Evolutionary conservation across 768 basidiomycete genomes (phyloP).

Genomic region (Rubroboletus pulcherrimus): DNA sequence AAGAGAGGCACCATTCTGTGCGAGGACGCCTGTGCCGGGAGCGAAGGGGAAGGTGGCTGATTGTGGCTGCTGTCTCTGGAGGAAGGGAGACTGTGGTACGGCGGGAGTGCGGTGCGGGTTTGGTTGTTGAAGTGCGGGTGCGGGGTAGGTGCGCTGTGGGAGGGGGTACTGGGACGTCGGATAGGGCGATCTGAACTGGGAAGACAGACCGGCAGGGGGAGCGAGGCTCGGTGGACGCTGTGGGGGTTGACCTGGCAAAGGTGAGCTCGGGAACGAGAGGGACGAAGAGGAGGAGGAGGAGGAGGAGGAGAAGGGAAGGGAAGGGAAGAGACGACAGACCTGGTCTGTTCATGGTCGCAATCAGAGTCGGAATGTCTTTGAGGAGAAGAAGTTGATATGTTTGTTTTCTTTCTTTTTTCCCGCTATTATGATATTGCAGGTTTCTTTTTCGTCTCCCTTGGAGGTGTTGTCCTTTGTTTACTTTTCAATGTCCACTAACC

Average conservation of each 20-base stretch:
- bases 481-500: constrained; percentile 13
- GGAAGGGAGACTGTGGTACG: constrained; percentile 59
- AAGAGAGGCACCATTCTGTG: constrained; percentile 53
- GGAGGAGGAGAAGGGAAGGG: not conserved
- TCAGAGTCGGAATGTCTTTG: not conserved
- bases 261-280: constrained; percentile 13
- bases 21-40: constrained; percentile 39
- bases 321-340: constrained; percentile 35
- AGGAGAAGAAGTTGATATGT: constrained; percentile 1
- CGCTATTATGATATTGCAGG: not conserved
- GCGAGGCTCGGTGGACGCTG: constrained; percentile 75
- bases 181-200: constrained; percentile 57
- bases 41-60: constrained; percentile 60
- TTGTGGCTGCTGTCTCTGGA: constrained; percentile 49
- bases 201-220: constrained; percentile 57
- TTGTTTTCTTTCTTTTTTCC: constrained; percentile 14
- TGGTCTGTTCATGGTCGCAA: constrained; percentile 53
- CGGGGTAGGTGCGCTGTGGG: constrained; percentile 28
- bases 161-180: constrained; percentile 36
- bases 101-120: constrained; percentile 58
- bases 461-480: constrained; percentile 29
- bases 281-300: constrained; percentile 4
- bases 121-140: constrained; percentile 49
- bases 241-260: constrained; percentile 65
- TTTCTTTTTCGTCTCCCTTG: constrained; percentile 12